Evolutionary conservation across 768 basidiomycete species (phyloP), one percentile per base, ranked within the genome.

Genomic region (Boletus barrowsii): DNA sequence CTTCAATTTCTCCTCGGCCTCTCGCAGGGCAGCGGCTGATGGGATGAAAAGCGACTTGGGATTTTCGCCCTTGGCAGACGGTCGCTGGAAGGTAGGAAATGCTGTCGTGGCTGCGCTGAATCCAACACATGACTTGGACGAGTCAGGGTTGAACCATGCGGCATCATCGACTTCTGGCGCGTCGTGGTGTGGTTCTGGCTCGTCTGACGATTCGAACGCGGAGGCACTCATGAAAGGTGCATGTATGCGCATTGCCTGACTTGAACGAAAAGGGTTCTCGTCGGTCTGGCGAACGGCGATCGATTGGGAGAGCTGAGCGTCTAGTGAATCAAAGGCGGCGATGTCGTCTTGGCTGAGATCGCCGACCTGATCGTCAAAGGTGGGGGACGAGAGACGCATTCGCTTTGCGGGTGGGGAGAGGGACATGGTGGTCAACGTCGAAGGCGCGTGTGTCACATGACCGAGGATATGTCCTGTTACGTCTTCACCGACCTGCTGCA

Each of bases 341-440:
- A 87, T 64, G 51, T 85, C 79, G 33, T 82, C 78, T 55, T 81
- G 77, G 47, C 78, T 86, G 49, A 83, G 64, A 20, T 79, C 79
- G 8, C 57, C 70, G 22, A 81, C 62, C 57, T 79, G 78, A 43
- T 76, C 73, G 56, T 86, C 86, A 56, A 83, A 85, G 20, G 81
- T 81, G 2, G 87, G 85, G 1, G 86, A 87, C 0, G 85, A 84
- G 29, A 86, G 75, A 40, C 86, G 76, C 59, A 80, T 80, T 20
- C 82, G 76, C 68, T 88, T 88, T 39, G 74, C 72, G 10, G 72
- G 63, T n/a, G 79, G 81, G 6, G 79, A 36, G 37, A 6, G 3
- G n/a, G 54, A 40, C 62, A 49, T 39, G 39, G 10, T 42, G 45
- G 30, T 18, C 11, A n/a, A 13, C n/a, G 22, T 15, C 20, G 40